Evolutionary conservation across 2,329 filamentous ascomycete genomes (phyloP).

Genomic region (Phyllosticta citrichinensis): DNA sequence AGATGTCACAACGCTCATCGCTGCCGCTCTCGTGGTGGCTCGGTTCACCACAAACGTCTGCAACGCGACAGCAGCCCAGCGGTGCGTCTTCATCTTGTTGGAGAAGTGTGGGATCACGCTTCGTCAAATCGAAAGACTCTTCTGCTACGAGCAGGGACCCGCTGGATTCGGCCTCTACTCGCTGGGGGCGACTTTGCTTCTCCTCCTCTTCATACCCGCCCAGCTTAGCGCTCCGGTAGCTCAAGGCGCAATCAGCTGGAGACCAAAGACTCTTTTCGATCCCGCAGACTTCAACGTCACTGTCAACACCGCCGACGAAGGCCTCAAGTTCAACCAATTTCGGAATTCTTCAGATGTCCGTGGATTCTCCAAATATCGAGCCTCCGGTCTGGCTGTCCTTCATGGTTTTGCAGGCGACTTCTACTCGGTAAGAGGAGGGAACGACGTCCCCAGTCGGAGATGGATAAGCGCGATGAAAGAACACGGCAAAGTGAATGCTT

Average conservation of each 20-base stretch:
- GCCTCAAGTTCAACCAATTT: neutral
- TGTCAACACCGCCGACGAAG: neutral
- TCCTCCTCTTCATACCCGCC: constrained; percentile 5
- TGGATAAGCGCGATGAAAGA: constrained; percentile 2
- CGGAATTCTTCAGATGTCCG: neutral
- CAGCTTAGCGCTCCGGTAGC: constrained; percentile 3
- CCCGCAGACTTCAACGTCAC: constrained; percentile 3
- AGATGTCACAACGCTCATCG: constrained; percentile 5
- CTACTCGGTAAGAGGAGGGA: neutral
- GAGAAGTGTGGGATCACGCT: constrained; percentile 5
- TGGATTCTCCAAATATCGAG: constrained; percentile 2
- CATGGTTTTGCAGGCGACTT: constrained; percentile 3
- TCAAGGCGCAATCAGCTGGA: neutral
- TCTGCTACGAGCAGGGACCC: neutral
- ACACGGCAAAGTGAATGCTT: neutral
- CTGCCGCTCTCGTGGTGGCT: constrained; percentile 3
- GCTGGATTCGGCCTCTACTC: neutral
- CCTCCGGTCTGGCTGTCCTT: constrained; percentile 2
- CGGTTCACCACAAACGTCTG: constrained; percentile 6
- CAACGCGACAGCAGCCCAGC: neutral
- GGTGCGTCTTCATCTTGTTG: constrained; percentile 4
- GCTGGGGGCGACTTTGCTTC: neutral
- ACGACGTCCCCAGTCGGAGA: neutral
- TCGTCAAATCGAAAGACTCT: constrained; percentile 2
- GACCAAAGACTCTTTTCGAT: neutral